Base-by-base conservation (phyloP, 164 flowering plant genomes). In the Sedum album region DNA sequence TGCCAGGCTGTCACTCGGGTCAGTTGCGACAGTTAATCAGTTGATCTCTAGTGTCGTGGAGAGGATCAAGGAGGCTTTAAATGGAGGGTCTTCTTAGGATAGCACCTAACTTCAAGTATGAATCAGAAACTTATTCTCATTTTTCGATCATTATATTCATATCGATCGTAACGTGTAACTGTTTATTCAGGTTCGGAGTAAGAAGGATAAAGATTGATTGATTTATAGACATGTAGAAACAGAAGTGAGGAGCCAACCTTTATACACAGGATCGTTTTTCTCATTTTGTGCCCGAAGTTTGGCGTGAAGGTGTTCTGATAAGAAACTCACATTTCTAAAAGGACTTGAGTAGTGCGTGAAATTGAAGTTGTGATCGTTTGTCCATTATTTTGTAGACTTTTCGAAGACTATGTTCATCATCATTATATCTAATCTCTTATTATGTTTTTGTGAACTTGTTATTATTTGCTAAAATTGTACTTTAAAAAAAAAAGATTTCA, bases 41-140 rank as follows among this genome's bases (percentile, higher is more conserved):
- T 83, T 91, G 51, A 91, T 91, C 31, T 75, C 87, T 33, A 86
- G 90, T 83, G 89, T 93, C 0, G 92, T 89, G 9, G 93, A 89
- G 57, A 80, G 85, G 81, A 86, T 91, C 44, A 89, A 86, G 68
- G 85, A 85, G 31, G 78, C 93, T 0, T 63, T 89, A 36, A 28
- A 78, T 17, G 74, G 82, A 53, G 85, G 82, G 78, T 25, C 31
- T 81, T 84, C 39, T 80, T 80, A 81, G 41, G 44, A 39, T 10
- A 6, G 41, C 57, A n/a, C n/a, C 28, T 11, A 7, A 41, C 2
- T n/a, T 64, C 44, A 4, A 1, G 41, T 35, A 39, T 14, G 31
- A 1, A 21, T 53, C 28, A 5, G 2, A 4, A 21, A 9, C 6
- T 23, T 6, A 20, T 25, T 53, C 17, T 44, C 4, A 44, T 17